Conservation (phyloP, 257 asterid species). For the Nicotiana otophora region DNA sequence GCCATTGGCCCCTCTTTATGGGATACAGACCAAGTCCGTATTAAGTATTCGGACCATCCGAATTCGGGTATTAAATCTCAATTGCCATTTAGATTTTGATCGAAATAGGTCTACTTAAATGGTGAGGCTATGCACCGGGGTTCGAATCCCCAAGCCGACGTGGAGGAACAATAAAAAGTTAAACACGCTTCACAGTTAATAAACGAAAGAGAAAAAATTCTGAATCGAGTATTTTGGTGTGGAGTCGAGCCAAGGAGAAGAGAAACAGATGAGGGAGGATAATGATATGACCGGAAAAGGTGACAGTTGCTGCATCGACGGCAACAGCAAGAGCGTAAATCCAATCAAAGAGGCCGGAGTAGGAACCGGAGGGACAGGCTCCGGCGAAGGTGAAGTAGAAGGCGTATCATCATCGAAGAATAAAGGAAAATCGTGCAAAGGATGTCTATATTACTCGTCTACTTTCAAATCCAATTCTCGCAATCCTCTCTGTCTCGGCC, state of each 20-base stretch:
- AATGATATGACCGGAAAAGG: background rate
- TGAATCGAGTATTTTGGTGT: background rate
- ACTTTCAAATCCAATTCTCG: constrained; percentile 53
- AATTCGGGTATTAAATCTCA: too few relatives aligned
- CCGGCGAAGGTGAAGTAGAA: constrained; percentile 3
- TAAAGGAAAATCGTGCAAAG: constrained; percentile 73
- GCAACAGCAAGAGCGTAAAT: constrained; percentile 17
- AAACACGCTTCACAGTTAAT: background rate
- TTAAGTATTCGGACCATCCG: too few relatives aligned
- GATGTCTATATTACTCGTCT: constrained; percentile 73
- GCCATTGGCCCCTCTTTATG: too few relatives aligned
- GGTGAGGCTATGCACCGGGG: background rate
- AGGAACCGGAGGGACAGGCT: background rate
- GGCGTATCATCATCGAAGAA: constrained; percentile 17
- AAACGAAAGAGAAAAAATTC: background rate
- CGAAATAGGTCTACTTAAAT: background rate
- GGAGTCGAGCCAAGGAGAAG: background rate
- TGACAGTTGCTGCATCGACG: constrained; percentile 2
- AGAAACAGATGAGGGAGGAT: background rate
- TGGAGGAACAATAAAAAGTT: background rate
- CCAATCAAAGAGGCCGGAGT: constrained; percentile 10
- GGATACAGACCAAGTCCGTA: too few relatives aligned
- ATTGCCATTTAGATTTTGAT: background rate
- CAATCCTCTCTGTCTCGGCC: constrained; percentile 79
- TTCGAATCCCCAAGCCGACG: background rate